These are phyloP conservation scores for Scenedesmus sp. DNA, from an alignment of 163 green algal genomes.

Conservation along the genomic window DNA sequence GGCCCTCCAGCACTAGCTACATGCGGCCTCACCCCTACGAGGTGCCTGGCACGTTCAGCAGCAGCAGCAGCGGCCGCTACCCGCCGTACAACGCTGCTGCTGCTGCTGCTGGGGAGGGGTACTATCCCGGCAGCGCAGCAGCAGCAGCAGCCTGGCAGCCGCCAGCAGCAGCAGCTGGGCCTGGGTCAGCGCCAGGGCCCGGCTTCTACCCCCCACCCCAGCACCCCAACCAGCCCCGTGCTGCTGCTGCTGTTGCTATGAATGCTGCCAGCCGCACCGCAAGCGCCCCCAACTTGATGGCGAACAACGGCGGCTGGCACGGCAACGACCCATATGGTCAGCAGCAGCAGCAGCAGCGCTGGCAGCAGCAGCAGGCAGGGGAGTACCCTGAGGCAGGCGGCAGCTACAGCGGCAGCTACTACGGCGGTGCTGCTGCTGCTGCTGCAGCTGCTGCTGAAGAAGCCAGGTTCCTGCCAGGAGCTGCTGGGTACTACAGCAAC, in stretches of 20 bases:
- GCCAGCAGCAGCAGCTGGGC: not conserved
- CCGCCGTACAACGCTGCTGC: not conserved
- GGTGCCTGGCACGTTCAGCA: not conserved
- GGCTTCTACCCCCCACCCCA: not conserved
- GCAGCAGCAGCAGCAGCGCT: not conserved
- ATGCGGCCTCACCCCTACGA: not conserved
- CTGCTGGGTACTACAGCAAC: not conserved
- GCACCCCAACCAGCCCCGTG: not conserved
- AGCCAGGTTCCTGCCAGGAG: not conserved
- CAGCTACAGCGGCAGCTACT: not conserved
- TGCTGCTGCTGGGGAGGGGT: not conserved
- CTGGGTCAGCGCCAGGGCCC: not conserved
- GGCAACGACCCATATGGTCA: not conserved
- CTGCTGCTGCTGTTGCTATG: not conserved
- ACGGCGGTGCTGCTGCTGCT: not conserved
- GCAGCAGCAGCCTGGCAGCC: not conserved
- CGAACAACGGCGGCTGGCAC: not conserved
- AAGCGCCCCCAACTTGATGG: not conserved
- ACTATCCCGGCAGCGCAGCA: not conserved
- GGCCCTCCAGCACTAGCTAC: not conserved
- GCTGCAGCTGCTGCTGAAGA: slow-evolving; percentile 8
- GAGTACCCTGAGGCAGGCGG: not conserved
- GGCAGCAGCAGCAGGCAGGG: not conserved
- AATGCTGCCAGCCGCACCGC: not conserved
- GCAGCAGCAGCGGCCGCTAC: not conserved